These are phyloP conservation scores for Trametes punicea DNA, from an alignment of 768 basidiomycete genomes.

Conservation along the genomic window DNA sequence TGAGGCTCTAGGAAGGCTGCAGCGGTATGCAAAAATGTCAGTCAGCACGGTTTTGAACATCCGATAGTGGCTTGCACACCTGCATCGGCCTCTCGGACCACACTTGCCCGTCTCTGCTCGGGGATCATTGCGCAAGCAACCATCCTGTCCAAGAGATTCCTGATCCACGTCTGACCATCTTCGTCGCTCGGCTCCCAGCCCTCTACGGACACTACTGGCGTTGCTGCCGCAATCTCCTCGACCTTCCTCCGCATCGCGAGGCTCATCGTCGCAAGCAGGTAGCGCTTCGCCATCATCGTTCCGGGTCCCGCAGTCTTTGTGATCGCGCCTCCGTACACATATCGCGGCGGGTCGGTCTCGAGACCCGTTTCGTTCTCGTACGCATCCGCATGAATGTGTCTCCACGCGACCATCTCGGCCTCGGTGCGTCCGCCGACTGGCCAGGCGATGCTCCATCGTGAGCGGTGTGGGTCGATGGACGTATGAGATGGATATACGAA, in stretches of 20 bases:
- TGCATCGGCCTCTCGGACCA: neutral
- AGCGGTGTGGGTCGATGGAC: neutral
- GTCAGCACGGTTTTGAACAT: neutral
- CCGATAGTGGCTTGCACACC: neutral
- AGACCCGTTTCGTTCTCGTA: slow-evolving; percentile 9
- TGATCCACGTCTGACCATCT: slow-evolving; percentile 9
- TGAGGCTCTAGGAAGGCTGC: neutral
- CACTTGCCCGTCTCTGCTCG: neutral
- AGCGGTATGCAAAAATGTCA: too few relatives aligned
- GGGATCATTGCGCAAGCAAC: slow-evolving; percentile 6
- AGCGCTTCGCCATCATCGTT: slow-evolving; percentile 6
- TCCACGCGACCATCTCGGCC: slow-evolving; percentile 6
- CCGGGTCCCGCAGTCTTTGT: slow-evolving; percentile 15
- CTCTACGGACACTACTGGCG: neutral
- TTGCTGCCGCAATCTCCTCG: slow-evolving; percentile 8
- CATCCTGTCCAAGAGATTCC: slow-evolving; percentile 6
- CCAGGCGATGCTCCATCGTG: slow-evolving; percentile 14
- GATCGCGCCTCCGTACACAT: slow-evolving; percentile 12
- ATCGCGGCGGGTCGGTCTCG: slow-evolving; percentile 7
- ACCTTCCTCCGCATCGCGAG: slow-evolving; percentile 4
- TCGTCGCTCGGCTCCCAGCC: neutral
- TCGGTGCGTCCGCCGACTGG: slow-evolving; percentile 2
- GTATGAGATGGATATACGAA: slow-evolving; percentile 13
- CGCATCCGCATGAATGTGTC: slow-evolving; percentile 13
- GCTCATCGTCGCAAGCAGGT: neutral